phyloP scores from a whole-genome alignment of 176 grass and related monocot species.

The Avena eriantha region DNA sequence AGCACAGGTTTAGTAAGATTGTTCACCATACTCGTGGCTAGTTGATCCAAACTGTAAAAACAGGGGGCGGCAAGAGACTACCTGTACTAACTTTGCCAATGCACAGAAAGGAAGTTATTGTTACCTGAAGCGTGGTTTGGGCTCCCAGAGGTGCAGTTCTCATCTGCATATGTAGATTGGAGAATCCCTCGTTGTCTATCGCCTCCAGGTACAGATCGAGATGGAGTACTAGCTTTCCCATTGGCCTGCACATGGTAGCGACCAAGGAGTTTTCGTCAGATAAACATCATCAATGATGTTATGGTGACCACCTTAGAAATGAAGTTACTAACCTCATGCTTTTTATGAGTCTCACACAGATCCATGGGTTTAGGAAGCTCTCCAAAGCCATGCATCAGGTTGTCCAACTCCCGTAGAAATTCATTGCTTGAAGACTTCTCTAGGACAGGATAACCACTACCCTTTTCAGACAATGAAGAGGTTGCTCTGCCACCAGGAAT shows the following conservation, averaged over 20 bases:
- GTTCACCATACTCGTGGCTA: neutral
- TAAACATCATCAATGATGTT: neutral
- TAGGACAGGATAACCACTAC: neutral
- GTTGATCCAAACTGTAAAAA: neutral
- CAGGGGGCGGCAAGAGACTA: neutral
- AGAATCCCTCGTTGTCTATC: conserved; percentile 38
- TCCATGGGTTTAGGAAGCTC: neutral
- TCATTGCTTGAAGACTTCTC: conserved; percentile 24
- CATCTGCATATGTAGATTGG: conserved; percentile 53
- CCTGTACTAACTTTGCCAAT: neutral
- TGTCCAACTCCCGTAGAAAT: conserved; percentile 21
- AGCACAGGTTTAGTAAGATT: neutral
- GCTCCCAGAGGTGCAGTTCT: conserved; percentile 40
- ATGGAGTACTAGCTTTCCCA: conserved; percentile 27
- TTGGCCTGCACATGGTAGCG: conserved; percentile 49
- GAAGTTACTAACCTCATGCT: conserved; percentile 42
- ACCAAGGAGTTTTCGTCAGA: conserved; percentile 5
- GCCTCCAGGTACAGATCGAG: conserved; percentile 39
- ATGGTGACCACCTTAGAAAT: neutral
- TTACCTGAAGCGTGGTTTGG: conserved; percentile 51
- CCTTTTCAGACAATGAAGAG: conserved; percentile 4
- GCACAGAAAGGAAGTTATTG: neutral
- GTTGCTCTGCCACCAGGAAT: neutral
- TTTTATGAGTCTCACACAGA: conserved; percentile 10
- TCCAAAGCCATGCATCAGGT: neutral